These are phyloP conservation scores for Pseudocercospora eumusae DNA, from an alignment of 2,329 filamentous ascomycete species.

Conservation along the genomic window DNA sequence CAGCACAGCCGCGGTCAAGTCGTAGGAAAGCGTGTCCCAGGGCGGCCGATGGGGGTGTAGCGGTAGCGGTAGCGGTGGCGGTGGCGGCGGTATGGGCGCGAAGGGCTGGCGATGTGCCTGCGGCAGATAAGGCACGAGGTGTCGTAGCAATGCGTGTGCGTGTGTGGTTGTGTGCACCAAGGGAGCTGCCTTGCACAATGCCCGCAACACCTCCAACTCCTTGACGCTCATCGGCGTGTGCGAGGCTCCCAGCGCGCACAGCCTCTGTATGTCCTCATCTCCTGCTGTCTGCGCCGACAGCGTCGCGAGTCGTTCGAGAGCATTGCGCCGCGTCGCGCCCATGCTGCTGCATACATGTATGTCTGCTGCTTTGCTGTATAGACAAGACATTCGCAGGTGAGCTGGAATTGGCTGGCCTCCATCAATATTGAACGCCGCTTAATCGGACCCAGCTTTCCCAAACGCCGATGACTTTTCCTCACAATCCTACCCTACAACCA, in stretches of 20 bases:
- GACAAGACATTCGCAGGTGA: not conserved
- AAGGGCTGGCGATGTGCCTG: constrained; percentile 81
- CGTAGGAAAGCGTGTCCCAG: constrained; percentile 78
- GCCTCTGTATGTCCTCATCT: constrained; percentile 42
- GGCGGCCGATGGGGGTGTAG: constrained; percentile 82
- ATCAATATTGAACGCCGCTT: constrained; percentile 1
- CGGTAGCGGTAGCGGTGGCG: too few relatives aligned
- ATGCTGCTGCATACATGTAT: constrained; percentile 29
- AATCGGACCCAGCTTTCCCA: not conserved
- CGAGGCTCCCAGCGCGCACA: constrained; percentile 44
- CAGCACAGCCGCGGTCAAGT: constrained; percentile 79
- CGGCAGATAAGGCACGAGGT: constrained; percentile 80
- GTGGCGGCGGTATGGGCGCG: too few relatives aligned
- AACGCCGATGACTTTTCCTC: not conserved
- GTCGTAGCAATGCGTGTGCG: constrained; percentile 74
- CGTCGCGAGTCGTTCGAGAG: constrained; percentile 53
- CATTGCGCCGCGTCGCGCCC: constrained; percentile 47
- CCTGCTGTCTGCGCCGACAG: constrained; percentile 46
- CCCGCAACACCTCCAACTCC: constrained; percentile 88
- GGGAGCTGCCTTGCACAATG: constrained; percentile 86
- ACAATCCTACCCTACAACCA: not conserved
- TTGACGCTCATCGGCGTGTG: constrained; percentile 60
- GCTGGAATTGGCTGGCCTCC: not conserved
- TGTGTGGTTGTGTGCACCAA: constrained; percentile 69
- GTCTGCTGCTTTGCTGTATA: too few relatives aligned